Evolutionary conservation across 345 rosid genomes (phyloP), one percentile per base, ranked within the genome.

Genomic region (Capsella bursapastoris): DNA sequence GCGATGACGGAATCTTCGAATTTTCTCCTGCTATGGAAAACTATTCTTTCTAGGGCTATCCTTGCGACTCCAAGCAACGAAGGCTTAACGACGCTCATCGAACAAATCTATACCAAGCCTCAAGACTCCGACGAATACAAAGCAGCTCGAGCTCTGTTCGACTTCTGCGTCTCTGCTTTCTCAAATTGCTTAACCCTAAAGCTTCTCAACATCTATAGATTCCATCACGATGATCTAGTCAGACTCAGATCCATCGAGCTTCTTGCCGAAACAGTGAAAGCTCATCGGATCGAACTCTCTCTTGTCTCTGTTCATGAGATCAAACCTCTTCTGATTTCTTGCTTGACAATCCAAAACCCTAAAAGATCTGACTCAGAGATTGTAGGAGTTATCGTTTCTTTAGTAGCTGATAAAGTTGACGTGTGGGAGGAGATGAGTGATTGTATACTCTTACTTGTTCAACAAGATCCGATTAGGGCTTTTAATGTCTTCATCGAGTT

Each of bases 381-480:
- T 45, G 13, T 75, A 11, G 3, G 48, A 4, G 18, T 22, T 5
- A 51, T 75, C 40, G 62, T 60, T 0, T 50, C 61, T 50, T 51
- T 18, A 0, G 47, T 75, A 1, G 63, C 57, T 27, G 55, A 53
- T 45, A 6, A 55, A 4, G 5, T 3, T 0, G 62, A 53, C 1
- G 48, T 47, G 0, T 75, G 74, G 74, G 68, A 59, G 22, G 79
- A 75, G 74, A 55, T 75, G 8, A 35, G 73, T 11, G 79, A 67
- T 3, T 60, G 56, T 34, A 59, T 75, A 45, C 6, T 29, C 73
- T 12, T 22, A 11, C 44, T 75, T 2, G 28, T 25, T 0, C 5
- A 5, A 3, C 6, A 12, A 0, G 16, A 51, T 1, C 70, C 70
- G 5, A 8, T 3, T 0, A 32, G 18, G 48, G 77, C 70, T 32